These are phyloP conservation scores for Solanum medicagineum DNA, from an alignment of 257 asterid genomes.

Conservation along the genomic window DNA sequence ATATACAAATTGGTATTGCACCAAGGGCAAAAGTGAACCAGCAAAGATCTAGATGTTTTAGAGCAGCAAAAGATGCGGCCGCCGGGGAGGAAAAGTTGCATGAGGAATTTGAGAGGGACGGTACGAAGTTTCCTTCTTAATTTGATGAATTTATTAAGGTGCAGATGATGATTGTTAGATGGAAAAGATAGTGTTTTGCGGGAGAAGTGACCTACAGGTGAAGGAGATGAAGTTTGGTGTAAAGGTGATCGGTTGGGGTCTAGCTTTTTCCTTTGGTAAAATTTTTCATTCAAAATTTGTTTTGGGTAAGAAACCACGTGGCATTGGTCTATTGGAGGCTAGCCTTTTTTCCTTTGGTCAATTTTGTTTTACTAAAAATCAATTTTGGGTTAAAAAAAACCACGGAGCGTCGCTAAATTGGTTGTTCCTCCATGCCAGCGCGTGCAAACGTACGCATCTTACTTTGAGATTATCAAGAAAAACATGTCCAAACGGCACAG, in stretches of 20 bases:
- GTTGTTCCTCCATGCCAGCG: not conserved
- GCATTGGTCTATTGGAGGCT: not conserved
- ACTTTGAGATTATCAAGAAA: not conserved
- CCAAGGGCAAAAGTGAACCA: not conserved
- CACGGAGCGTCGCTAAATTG: not conserved
- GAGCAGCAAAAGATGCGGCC: conserved; percentile 19
- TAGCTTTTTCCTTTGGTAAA: no score
- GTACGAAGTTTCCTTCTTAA: conserved; percentile 74
- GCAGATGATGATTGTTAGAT: not conserved
- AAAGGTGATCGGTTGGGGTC: no score
- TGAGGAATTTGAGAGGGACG: conserved; percentile 78
- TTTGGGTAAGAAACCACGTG: not conserved
- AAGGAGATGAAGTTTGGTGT: not conserved
- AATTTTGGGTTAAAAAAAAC: not conserved
- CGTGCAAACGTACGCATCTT: not conserved
- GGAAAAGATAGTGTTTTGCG: not conserved
- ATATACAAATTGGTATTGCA: not conserved
- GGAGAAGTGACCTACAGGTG: not conserved
- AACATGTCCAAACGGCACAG: not conserved
- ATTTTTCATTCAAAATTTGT: not conserved
- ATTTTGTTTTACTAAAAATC: not conserved
- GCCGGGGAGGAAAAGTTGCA: conserved; percentile 86
- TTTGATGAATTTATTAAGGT: not conserved
- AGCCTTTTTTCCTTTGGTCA: not conserved
- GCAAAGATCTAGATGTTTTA: not conserved